phyloP scores from a whole-genome alignment of 75 land plant species.

The Isoetes taiwanensis region DNA sequence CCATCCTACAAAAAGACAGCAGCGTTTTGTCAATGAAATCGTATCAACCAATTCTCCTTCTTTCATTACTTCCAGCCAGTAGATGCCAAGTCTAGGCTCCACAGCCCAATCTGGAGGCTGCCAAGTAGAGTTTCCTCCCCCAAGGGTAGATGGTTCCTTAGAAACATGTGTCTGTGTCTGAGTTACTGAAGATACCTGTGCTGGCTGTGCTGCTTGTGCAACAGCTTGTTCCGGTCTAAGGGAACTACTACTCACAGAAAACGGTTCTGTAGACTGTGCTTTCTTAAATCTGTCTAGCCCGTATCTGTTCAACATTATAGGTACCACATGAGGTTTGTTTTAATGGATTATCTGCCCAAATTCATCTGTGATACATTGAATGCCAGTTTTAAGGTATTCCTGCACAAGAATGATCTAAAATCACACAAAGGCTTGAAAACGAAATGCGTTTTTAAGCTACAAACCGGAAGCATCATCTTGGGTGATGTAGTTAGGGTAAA shows the following conservation, averaged over 20 bases:
- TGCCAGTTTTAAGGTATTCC: no score
- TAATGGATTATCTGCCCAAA: no score
- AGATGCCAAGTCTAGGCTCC: conserved; percentile 75
- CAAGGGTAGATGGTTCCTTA: conserved; percentile 35
- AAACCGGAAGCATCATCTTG: no score
- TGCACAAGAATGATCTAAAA: no score
- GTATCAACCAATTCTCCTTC: conserved; percentile 69
- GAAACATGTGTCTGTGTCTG: conserved; percentile 10
- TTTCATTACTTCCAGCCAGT: conserved; percentile 76
- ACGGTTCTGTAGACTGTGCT: conserved; percentile 78
- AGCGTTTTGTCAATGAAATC: conserved; percentile 54
- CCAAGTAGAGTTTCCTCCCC: conserved; percentile 84
- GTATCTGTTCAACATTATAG: conserved; percentile 37
- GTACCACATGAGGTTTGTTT: no score
- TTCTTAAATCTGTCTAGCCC: conserved; percentile 93
- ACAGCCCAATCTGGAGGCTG: conserved; percentile 99
- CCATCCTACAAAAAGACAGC: conserved; percentile 94
- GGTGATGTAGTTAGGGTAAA: no score
- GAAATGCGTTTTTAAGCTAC: no score
- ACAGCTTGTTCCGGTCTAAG: conserved; percentile 10
- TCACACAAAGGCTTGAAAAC: no score
- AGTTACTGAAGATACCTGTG: conserved; percentile 10
- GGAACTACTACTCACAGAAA: conserved; percentile 49
- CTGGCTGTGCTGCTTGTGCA: not conserved
- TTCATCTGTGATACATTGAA: no score